Conservation (phyloP, 352 stramenopile genomes). For the Ophiocytium majus region DNA sequence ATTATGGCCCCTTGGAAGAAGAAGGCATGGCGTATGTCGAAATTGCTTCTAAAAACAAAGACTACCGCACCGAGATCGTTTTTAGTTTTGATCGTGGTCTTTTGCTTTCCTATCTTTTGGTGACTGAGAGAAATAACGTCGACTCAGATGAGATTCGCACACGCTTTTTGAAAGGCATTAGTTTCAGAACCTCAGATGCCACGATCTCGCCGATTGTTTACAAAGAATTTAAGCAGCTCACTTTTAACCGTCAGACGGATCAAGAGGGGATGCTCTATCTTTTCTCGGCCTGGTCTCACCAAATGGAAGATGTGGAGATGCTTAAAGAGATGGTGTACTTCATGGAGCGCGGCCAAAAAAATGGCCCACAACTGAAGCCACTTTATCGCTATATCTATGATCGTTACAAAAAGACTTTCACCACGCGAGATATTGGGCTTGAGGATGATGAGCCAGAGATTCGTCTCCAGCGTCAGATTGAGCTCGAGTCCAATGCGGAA, state of each 20-base stretch:
- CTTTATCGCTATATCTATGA: not conserved
- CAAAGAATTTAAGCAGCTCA: constrained; percentile 4
- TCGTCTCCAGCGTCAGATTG: not conserved
- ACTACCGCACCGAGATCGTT: not conserved
- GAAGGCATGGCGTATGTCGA: not conserved
- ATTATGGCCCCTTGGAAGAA: not conserved
- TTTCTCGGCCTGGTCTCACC: not conserved
- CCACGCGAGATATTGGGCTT: not conserved
- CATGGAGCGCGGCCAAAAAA: not conserved
- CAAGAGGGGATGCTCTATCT: constrained; percentile 16
- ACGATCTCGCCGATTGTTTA: not conserved
- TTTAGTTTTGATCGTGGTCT: not conserved
- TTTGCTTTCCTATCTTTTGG: not conserved
- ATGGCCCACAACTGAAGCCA: not conserved
- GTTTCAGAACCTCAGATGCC: not conserved
- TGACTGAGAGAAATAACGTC: not conserved
- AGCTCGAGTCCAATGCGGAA: not conserved
- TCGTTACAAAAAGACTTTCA: not conserved
- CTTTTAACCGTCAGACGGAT: not conserved
- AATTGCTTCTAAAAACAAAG: not conserved
- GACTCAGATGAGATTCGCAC: not conserved
- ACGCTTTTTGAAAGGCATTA: not conserved
- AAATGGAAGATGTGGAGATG: not conserved
- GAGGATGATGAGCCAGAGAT: not conserved
- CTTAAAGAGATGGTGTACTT: not conserved